Percentiles rank a stretch among this genome's conserved stretches.
Conservation (phyloP, 2,329 filamentous ascomycete genomes). For the Penicillium sp. region DNA sequence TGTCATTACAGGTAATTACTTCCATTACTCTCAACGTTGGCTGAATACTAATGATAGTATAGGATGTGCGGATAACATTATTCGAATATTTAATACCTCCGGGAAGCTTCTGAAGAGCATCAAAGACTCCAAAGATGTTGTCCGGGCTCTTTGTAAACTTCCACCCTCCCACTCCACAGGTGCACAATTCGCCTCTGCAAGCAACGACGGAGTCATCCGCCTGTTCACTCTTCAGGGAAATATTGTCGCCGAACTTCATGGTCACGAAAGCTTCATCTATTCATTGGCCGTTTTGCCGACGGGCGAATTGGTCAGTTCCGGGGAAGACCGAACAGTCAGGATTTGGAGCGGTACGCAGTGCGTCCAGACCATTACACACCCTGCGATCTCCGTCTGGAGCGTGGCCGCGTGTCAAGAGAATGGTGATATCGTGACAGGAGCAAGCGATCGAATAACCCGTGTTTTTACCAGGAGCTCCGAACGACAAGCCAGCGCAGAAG, state of each 20-base stretch:
- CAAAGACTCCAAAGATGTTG: conserved; percentile 76
- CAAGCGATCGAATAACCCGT: conserved; percentile 84
- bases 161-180: conserved; percentile 75
- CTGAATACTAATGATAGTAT: conserved; percentile 23
- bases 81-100: conserved; percentile 76
- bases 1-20: conserved; percentile 69
- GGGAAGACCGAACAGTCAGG: conserved; percentile 90
- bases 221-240: conserved; percentile 84
- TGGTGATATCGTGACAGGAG: conserved; percentile 91
- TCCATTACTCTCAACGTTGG: neutral
- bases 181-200: conserved; percentile 91
- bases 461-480: conserved; percentile 78
- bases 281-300: conserved; percentile 76
- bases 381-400: conserved; percentile 94
- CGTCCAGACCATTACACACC: conserved; percentile 94
- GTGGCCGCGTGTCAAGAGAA: conserved; percentile 82
- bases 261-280: conserved; percentile 96
- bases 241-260: conserved; percentile 76
- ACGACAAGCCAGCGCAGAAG: conserved; percentile 71
- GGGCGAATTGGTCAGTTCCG: conserved; percentile 87
- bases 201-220: conserved; percentile 88
- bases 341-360: conserved; percentile 85
- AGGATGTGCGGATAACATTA: conserved; percentile 86
- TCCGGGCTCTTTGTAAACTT: conserved; percentile 86
- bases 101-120: conserved; percentile 69